Conservation (phyloP, 139 green algal genomes). For the Chlamydomonas eustigma region DNA sequence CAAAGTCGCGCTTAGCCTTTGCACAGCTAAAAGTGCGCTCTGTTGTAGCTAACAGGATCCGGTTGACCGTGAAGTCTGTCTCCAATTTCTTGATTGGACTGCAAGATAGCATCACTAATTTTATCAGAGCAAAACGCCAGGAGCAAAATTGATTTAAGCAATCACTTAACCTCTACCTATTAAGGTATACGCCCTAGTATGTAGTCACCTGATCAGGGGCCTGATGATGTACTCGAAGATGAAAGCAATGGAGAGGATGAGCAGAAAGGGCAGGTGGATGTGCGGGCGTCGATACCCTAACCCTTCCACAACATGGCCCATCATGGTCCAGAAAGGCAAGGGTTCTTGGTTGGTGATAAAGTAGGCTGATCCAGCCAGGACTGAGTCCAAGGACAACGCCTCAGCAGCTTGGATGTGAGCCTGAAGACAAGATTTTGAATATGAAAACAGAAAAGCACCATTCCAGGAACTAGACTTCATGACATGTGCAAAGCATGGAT, state of each 20-base stretch:
- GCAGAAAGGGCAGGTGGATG: conserved; percentile 61
- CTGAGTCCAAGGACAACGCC: conserved; percentile 27
- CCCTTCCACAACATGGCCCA: conserved; percentile 74
- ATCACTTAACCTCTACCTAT: background rate
- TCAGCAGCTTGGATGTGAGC: conserved; percentile 55
- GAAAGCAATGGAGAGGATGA: conserved; percentile 71
- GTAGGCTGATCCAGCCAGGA: conserved; percentile 63
- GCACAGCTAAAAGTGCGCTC: conserved; percentile 56
- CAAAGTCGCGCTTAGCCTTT: conserved; percentile 46
- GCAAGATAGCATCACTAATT: background rate
- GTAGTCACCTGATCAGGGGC: conserved; percentile 22
- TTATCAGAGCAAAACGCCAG: no score
- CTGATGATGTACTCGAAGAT: conserved; percentile 70
- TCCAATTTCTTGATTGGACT: conserved; percentile 35
- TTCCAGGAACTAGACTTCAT: no score
- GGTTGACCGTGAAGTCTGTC: conserved; percentile 68
- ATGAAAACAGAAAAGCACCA: no score
- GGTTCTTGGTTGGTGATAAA: conserved; percentile 89
- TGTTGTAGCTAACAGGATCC: conserved; percentile 53
- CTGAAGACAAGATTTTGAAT: no score
- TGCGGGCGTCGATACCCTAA: conserved; percentile 66
- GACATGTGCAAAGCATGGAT: no score
- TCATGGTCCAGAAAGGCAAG: conserved; percentile 78
- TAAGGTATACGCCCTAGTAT: no score
- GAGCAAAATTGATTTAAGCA: no score